Evolutionary conservation across 805 yeast species (phyloP), one percentile per base, ranked within the genome.

Genomic region (Hyphopichia homilentoma): DNA sequence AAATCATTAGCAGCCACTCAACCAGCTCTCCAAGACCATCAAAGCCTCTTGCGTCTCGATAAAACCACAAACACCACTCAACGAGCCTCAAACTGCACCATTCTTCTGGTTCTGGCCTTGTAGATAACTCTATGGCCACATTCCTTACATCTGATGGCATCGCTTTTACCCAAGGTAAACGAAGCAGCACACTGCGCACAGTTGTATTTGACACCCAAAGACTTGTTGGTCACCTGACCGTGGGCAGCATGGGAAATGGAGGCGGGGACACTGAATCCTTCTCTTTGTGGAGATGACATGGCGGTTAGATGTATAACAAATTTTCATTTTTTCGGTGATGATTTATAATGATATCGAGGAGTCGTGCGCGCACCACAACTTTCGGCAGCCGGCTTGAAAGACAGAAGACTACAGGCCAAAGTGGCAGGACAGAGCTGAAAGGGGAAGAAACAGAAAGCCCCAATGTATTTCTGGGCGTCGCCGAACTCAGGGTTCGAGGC

Each of bases 71-170:
- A n/a, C n/a, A n/a, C n/a, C 5, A 11, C 22, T 41, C 51, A 65
- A 45, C 69, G 58, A 20, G 66, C 67, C 48, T 67, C 70, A 37
- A 61, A 73, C 61, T 68, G 74, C 36, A 76, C 94, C 95, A 90
- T 86, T 70, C 97, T 79, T 73, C 89, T 85, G 30, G 97, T 90
- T 70, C 98, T 83, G 41, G 96, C 95, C 70, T 93, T 93, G 70
- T 90, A 86, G 42, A 93, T 70, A 39, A 93, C 97, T 68, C 98
- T 83, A 68, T 93, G 97, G 43, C 98, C 98, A 65, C 98, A 93
- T 48, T 89, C 95, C 65, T 88, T 89, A 68, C 98, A 93, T 69
- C 97, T 84, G 44, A 93, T 95, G 19, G 97, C 95, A 60, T 93
- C 98, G 47, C 84, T 86, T 65, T 90, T 87, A 33, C 87, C 81